Conservation (phyloP, 2,329 filamentous ascomycete species). For the Exutisphaerella laricina region DNA sequence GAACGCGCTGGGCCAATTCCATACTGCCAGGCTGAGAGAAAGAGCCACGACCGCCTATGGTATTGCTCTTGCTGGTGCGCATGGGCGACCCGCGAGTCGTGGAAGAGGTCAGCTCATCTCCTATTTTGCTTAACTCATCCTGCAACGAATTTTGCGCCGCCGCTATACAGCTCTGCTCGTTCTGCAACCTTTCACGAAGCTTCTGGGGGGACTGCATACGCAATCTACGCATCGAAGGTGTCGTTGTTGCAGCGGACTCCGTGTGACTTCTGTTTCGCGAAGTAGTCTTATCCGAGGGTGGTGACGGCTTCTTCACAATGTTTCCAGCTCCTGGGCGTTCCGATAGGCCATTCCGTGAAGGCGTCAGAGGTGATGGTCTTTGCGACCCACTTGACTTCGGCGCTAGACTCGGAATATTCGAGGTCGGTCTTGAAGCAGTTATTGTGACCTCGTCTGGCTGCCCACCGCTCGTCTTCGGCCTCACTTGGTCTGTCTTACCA, state of each 20-base stretch:
- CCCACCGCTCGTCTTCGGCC: conserved; percentile 27
- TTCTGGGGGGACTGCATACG: conserved; percentile 60
- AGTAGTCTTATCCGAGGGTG: conserved; percentile 35
- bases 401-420: conserved; percentile 46
- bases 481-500: conserved; percentile 18
- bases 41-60: conserved; percentile 19
- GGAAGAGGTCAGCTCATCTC: conserved; percentile 63
- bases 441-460: conserved; percentile 26
- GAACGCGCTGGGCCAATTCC: conserved; percentile 54
- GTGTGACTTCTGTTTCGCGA: conserved; percentile 15
- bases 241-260: conserved; percentile 6
- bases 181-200: conserved; percentile 74
- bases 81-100: conserved; percentile 16
- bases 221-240: conserved; percentile 46
- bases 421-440: conserved; percentile 29
- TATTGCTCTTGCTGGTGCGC: conserved; percentile 14
- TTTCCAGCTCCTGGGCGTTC: conserved; percentile 48
- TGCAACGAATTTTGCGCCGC: conserved; percentile 65
- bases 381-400: conserved; percentile 33
- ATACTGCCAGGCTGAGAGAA: conserved; percentile 26
- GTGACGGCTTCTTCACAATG: conserved; percentile 55
- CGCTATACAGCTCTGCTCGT: conserved; percentile 68
- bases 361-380: conserved; percentile 36
- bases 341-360: conserved; percentile 44
- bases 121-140: conserved; percentile 72